These are phyloP conservation scores for Suillus alpinus DNA, from an alignment of 768 basidiomycete species.

Conservation along the genomic window DNA sequence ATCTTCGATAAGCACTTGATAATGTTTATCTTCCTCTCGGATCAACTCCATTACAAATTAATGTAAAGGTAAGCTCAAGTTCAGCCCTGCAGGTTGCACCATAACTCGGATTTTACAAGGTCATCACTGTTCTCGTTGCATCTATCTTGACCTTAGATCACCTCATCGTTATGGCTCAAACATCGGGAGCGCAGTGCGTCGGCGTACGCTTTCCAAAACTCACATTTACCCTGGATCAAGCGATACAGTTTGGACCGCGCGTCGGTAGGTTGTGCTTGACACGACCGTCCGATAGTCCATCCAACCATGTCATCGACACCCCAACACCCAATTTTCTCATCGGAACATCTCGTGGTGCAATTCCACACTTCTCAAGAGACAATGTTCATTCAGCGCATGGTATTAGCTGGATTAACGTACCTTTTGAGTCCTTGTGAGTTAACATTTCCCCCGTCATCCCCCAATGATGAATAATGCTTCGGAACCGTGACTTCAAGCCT, in stretches of 20 bases:
- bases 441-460: slow-evolving; percentile 1
- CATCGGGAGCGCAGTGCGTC: neutral
- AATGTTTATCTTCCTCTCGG: neutral
- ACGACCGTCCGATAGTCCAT: slow-evolving; percentile 5
- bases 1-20: neutral
- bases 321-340: slow-evolving; percentile 62
- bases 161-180: neutral
- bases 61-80: neutral
- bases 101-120: neutral
- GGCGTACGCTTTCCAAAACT: slow-evolving; percentile 13
- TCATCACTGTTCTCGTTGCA: neutral
- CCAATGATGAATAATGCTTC: neutral
- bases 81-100: neutral
- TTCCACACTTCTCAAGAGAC: slow-evolving; percentile 73
- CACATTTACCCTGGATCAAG: slow-evolving; percentile 13
- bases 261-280: slow-evolving; percentile 18
- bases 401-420: slow-evolving; percentile 63
- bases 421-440: slow-evolving; percentile 83
- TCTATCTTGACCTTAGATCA: neutral
- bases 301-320: slow-evolving; percentile 34
- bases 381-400: slow-evolving; percentile 45
- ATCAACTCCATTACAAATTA: neutral
- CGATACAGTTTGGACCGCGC: slow-evolving; percentile 25
- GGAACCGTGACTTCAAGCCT: slow-evolving; percentile 39
- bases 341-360: slow-evolving; percentile 66